Evolutionary conservation across 345 rosid genomes (phyloP).

Genomic region (Salix brachista): DNA sequence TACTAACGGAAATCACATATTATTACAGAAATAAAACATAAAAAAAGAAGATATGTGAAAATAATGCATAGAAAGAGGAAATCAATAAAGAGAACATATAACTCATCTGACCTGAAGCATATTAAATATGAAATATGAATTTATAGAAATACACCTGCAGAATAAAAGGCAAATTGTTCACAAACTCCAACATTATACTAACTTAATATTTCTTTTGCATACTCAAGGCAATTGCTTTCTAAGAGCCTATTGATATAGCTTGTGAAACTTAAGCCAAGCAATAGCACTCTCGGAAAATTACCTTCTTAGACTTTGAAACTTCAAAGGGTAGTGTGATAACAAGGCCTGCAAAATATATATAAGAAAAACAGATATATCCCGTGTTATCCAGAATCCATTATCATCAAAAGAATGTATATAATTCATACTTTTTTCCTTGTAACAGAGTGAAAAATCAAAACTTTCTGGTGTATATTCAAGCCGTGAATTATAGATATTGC

Average conservation of each 20-base stretch:
- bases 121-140: conserved; percentile 70
- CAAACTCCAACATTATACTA: background rate
- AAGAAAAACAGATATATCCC: background rate
- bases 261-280: background rate
- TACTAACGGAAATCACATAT: background rate
- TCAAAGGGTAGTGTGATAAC: conserved; percentile 56
- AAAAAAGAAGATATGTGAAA: background rate
- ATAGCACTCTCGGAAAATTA: conserved; percentile 16
- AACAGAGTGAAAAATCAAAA: no score
- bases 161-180: conserved; percentile 15
- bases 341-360: conserved; percentile 54
- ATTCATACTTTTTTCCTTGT: background rate
- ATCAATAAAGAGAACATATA: background rate
- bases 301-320: conserved; percentile 65
- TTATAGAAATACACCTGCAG: conserved; percentile 79
- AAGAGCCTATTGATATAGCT: background rate
- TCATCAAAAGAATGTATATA: background rate
- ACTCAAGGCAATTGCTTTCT: background rate
- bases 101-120: conserved; percentile 75
- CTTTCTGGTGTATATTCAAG: no score
- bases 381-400: background rate
- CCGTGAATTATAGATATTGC: background rate
- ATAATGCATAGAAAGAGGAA: background rate
- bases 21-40: background rate
- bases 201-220: background rate